Conservation (phyloP, 1,139 yeast species). For the Geotrichum carabidarum region DNA sequence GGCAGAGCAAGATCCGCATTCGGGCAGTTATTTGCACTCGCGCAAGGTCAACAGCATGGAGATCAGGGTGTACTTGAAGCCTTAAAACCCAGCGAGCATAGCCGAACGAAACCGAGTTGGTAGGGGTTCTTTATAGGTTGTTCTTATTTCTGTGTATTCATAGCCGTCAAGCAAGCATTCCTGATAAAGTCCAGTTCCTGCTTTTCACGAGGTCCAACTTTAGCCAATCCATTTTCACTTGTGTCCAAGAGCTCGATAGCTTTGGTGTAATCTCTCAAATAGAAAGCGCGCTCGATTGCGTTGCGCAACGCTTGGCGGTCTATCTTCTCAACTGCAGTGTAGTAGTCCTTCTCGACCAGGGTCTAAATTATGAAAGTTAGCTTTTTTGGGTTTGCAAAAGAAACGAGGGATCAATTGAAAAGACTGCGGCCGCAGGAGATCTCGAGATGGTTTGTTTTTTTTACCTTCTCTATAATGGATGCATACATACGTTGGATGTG, state of each 20-base stretch:
- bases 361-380: conserved; percentile 10
- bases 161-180: conserved; percentile 16
- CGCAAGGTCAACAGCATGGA: conserved; percentile 7
- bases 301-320: conserved; percentile 32
- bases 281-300: conserved; percentile 38
- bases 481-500: conserved; percentile 19
- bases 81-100: background rate
- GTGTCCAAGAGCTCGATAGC: conserved; percentile 29
- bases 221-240: conserved; percentile 21
- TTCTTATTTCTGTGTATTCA: background rate
- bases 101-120: background rate
- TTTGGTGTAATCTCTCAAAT: conserved; percentile 28
- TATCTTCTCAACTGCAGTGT: conserved; percentile 25
- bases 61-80: background rate
- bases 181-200: conserved; percentile 26
- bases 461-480: no score
- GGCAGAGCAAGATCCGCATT: background rate
- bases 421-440: conserved; percentile 3
- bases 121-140: background rate
- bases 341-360: conserved; percentile 23
- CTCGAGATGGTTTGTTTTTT: no score
- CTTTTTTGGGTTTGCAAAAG: background rate
- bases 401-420: background rate
- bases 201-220: conserved; percentile 20
- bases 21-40: background rate